Conservation (phyloP, 2,329 filamentous ascomycete genomes). For the Neofusicoccum cordaticola region DNA sequence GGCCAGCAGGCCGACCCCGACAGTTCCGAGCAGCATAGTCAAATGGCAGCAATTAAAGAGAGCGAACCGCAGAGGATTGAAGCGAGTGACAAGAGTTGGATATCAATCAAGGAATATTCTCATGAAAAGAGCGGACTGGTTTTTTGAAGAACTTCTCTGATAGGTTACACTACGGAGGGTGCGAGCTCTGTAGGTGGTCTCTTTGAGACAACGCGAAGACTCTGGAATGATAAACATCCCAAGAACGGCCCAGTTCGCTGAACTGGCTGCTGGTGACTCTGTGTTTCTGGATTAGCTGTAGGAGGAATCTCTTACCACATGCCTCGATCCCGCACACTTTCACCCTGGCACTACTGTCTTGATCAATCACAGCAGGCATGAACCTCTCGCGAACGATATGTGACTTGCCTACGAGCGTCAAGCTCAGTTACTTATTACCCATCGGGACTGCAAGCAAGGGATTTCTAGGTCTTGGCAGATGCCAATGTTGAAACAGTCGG, state of each 20-base stretch:
- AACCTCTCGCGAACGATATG: not conserved
- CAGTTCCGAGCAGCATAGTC: not conserved
- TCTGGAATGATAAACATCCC: slow-evolving; percentile 5
- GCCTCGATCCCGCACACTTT: too few species aligned
- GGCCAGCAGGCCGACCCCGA: not conserved
- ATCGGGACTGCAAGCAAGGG: not conserved
- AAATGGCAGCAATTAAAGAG: not conserved
- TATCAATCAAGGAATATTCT: not conserved
- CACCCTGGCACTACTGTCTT: not conserved
- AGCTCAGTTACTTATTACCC: not conserved
- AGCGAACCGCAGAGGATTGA: not conserved
- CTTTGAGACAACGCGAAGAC: not conserved
- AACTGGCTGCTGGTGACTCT: not conserved
- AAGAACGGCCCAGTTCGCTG: not conserved
- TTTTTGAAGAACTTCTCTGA: not conserved
- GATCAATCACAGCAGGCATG: not conserved
- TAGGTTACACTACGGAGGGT: not conserved
- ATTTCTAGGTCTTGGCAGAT: not conserved
- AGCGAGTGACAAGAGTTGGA: not conserved
- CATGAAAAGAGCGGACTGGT: not conserved
- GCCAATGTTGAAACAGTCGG: not conserved
- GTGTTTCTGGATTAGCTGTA: not conserved
- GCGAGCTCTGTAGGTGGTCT: not conserved
- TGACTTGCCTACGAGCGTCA: not conserved
- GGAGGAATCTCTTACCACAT: not conserved